Base-by-base conservation (phyloP, 2,329 filamentous ascomycete species). In the Aureobasidium sp. region DNA sequence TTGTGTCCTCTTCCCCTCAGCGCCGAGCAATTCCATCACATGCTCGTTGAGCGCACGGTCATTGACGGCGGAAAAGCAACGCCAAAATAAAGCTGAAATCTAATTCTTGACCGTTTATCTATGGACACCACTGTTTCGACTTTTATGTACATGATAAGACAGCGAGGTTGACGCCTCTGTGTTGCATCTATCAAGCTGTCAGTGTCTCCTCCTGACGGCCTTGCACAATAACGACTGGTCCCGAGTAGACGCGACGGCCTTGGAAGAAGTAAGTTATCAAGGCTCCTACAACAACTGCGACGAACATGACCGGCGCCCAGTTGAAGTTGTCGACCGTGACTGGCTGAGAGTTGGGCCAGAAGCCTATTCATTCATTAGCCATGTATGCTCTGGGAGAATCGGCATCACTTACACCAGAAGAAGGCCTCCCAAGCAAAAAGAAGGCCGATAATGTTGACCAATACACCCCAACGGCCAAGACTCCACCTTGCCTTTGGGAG, bases 401-500 rank as follows among this genome's bases (percentile, higher is more conserved):
- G 15, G 7, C 15, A 27, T 29, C 7, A 60, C 53, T 35, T 60
- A 60, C 57, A 60, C 57, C 57, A 60, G 64, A 77, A 76, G 63
- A 76, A 75, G 5, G 72, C 70, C 60, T 73, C 73, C 3, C 65
- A 61, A 3, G 69, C 64, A 59, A 75, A 78, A 11, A 73, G 53
- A 8, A 77, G 60, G 5, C 72, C 74, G 0, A 65, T 63, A n/a
- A 69, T 48, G 64, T 78, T 77, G 65, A 77, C 65, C 2, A 70
- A 67, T 1, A 76, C 64, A 9, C 74, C 75, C 67, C 67, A 76
- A 39, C 63, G 66, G 22, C 76, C 75, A 7, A 77, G 70, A 17
- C 70, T 73, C 73, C 73, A 77, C 31, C 70, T 68, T 53, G 72
- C 72, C 49, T 67, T 64, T 15, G 74, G 74, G 6, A 78, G 70